Evolutionary conservation across 352 stramenopile genomes (phyloP).

Genomic region (Phytophthora hibernalis): DNA sequence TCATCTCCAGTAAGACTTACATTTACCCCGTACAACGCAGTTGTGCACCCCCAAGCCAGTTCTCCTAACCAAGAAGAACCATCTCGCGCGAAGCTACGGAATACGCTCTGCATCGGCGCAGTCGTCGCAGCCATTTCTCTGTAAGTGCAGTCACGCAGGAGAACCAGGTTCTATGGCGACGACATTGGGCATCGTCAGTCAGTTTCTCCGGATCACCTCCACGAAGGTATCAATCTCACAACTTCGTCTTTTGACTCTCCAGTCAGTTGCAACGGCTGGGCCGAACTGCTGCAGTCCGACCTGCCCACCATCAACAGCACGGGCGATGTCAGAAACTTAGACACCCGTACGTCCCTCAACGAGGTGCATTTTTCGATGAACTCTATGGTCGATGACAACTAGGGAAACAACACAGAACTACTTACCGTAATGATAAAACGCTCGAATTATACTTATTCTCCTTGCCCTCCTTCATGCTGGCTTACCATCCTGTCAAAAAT

Average conservation of each 20-base stretch:
- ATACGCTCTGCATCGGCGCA: constrained; percentile 53
- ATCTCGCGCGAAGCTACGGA: constrained; percentile 26
- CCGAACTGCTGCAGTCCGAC: too few relatives aligned
- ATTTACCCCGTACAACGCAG: constrained; percentile 33
- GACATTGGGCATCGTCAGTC: constrained; percentile 15
- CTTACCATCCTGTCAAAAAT: constrained; percentile 24
- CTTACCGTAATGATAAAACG: constrained; percentile 26
- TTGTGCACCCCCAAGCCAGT: constrained; percentile 5
- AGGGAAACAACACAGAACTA: constrained; percentile 8
- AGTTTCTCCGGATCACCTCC: constrained; percentile 8
- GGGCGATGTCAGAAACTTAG: too few relatives aligned
- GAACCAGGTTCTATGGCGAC: background rate
- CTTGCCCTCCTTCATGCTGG: constrained; percentile 10
- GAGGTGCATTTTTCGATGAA: too few relatives aligned
- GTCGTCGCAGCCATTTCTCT: constrained; percentile 47
- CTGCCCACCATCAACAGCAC: too few relatives aligned
- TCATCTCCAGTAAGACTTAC: constrained; percentile 32
- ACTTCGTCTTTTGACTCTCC: constrained; percentile 3
- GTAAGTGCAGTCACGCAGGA: constrained; percentile 10
- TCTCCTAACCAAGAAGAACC: constrained; percentile 5
- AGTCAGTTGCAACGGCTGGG: too few relatives aligned
- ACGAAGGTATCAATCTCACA: constrained; percentile 11
- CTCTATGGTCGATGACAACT: background rate
- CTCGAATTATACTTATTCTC: constrained; percentile 31
- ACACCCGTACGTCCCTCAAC: too few relatives aligned